phyloP scores from a whole-genome alignment of 306 rosid genomes.

The Dryas alaskensis region DNA sequence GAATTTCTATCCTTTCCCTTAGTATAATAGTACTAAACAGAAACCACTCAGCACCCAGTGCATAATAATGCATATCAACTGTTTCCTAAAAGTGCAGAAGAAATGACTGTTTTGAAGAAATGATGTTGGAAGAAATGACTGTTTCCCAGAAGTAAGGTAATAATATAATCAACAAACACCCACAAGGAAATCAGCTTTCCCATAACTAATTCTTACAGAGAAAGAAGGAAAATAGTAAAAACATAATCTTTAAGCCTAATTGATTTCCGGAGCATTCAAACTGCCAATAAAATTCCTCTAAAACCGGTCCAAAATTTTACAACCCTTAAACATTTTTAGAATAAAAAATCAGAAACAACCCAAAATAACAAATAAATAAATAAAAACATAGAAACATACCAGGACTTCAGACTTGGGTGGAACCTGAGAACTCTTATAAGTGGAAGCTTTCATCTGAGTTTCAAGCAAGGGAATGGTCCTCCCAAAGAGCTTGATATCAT shows the following conservation, averaged over 20 bases:
- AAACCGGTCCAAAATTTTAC: too few species aligned
- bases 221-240: too few species aligned
- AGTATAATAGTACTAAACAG: too few species aligned
- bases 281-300: too few species aligned
- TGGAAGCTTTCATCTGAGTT: conserved; percentile 38
- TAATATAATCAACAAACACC: neutral
- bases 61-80: too few species aligned
- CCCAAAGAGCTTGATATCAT: conserved; percentile 64
- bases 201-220: too few species aligned
- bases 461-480: conserved; percentile 54
- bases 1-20: too few species aligned
- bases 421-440: conserved; percentile 35
- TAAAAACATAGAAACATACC: conserved; percentile 16
- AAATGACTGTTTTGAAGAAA: neutral
- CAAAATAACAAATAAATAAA: neutral
- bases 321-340: neutral
- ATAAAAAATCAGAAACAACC: neutral
- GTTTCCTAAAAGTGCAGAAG: neutral
- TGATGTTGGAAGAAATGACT: neutral
- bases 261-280: too few species aligned
- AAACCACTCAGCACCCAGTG: too few species aligned
- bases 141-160: neutral
- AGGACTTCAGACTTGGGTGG: conserved; percentile 34
- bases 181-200: too few species aligned
- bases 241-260: too few species aligned